These are phyloP conservation scores for Xylaria sp. DNA, from an alignment of 495 filamentous ascomycete genomes.

Conservation along the genomic window DNA sequence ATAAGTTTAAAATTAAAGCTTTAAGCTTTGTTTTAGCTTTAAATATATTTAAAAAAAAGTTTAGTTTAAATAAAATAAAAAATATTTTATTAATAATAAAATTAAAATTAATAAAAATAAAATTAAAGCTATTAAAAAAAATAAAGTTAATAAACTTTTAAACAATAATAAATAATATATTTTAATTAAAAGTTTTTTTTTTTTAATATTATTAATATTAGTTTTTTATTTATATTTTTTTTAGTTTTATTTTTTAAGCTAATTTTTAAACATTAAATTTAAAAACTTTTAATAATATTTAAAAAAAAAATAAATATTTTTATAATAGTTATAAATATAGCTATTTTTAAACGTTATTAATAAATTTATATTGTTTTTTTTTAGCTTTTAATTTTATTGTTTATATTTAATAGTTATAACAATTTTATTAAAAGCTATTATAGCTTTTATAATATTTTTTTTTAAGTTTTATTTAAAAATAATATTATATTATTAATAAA, in stretches of 20 bases:
- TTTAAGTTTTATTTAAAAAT: neutral
- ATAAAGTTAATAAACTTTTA: neutral
- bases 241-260: neutral
- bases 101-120: neutral
- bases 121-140: neutral
- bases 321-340: neutral
- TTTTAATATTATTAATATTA: too few species aligned
- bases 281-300: too few species aligned
- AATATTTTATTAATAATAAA: neutral
- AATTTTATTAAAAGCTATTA: neutral
- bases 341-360: neutral
- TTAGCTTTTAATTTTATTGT: neutral
- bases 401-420: neutral
- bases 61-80: neutral
- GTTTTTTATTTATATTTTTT: neutral
- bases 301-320: too few species aligned
- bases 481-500: neutral
- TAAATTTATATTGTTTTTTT: neutral
- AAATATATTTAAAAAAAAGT: neutral
- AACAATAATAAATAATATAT: neutral
- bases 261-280: too few species aligned
- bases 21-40: neutral
- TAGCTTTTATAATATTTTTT: neutral
- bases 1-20: neutral
- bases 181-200: neutral